Evolutionary conservation across 2,329 filamentous ascomycete genomes (phyloP), one percentile per base, ranked within the genome.

Genomic region (Fusarium sp.): DNA sequence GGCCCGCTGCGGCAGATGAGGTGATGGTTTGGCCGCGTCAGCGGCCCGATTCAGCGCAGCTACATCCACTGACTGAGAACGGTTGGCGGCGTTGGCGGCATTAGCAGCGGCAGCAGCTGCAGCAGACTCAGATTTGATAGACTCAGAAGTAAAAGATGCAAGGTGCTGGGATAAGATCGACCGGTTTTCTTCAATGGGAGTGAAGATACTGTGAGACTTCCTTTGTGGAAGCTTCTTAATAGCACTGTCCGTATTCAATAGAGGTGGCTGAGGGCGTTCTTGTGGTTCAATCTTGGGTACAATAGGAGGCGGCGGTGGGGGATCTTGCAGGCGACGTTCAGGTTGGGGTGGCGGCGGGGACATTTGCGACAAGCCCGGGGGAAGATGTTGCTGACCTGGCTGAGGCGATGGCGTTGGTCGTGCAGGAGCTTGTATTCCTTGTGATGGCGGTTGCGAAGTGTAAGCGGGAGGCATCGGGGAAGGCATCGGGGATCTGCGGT

Each of bases 201-300:
- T 99, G 76, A 98, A 98, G 61, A 99, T 98, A 77, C 94, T 97
- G 76, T 94, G 91, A 21, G 91, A 90, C 77, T 94, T 94, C 32
- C 92, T 89, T 73, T 90, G 91, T 3, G 91, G 89, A 66, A 92
- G 81, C 69, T 86, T 88, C 77, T 87, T 87, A 65, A 88, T 85
- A 19, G 81, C 81, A 34, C 79, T 78, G 47, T 82, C 82, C 7
- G 82, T 87, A 69, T 86, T 86, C 51, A 85, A 74, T 42, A 84
- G 72, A 10, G 80, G 84, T 32, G 81, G 79, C 60, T 82, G 79
- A 5, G 80, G 78, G 34, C 82, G 78, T 17, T 85, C 81, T 21
- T 82, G 79, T 11, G 82, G 80, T n/a, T 88, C 84, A 10, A 76
- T 73, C 69, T 81, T 84, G 10, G 79, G 80, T 65, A 85, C 84